Evolutionary conservation across 202 grass and related monocot species (phyloP).

Genomic region (Schoenoplectus triqueter): DNA sequence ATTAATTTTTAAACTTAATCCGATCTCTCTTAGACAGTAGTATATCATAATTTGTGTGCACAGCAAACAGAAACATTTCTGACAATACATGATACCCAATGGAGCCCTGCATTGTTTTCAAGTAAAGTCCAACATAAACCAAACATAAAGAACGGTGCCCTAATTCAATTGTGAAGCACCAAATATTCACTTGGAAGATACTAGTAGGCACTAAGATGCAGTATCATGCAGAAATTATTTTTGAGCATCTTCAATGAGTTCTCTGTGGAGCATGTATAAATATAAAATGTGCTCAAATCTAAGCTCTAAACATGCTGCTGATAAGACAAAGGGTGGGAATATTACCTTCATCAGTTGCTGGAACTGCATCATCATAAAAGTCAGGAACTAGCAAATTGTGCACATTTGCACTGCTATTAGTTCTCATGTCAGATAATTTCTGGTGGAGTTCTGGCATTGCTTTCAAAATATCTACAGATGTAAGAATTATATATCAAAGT

Average conservation of each 20-base stretch:
- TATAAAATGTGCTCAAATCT: neutral
- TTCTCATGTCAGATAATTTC: constrained; percentile 47
- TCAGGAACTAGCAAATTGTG: neutral
- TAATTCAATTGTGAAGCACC: neutral
- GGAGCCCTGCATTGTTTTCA: neutral
- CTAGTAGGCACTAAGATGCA: neutral
- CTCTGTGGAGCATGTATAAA: neutral
- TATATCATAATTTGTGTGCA: neutral
- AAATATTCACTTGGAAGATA: neutral
- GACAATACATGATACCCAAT: neutral
- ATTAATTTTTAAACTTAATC: neutral
- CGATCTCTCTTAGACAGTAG: neutral
- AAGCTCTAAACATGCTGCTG: constrained; percentile 1
- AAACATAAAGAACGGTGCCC: neutral
- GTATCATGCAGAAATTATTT: neutral
- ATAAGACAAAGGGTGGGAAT: neutral
- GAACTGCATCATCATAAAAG: neutral
- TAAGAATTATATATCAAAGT: constrained; percentile 15
- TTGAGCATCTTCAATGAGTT: neutral
- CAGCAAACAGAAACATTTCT: neutral
- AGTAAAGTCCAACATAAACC: neutral
- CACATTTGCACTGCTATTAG: constrained; percentile 30
- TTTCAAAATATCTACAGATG: constrained; percentile 45
- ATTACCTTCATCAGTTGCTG: constrained; percentile 15
- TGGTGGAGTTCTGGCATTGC: constrained; percentile 40